Evolutionary conservation across 2,329 filamentous ascomycete species (phyloP).

Genomic region (Nannizzia gypsea): DNA sequence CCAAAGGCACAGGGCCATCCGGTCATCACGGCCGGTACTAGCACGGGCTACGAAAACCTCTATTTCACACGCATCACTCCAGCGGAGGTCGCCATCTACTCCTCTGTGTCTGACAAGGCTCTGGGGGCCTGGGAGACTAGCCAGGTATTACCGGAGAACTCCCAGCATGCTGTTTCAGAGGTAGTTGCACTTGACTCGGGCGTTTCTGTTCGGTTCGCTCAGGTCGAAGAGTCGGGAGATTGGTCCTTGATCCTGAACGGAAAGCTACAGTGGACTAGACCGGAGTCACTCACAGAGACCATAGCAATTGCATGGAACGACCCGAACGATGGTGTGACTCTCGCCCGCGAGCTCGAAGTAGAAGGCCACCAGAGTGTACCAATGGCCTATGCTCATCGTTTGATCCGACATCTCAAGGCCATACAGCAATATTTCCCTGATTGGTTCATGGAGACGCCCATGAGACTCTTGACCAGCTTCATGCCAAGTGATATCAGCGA

Average conservation of each 20-base stretch:
- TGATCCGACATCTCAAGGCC: conserved; percentile 70
- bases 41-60: conserved; percentile 65
- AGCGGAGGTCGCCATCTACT: conserved; percentile 60
- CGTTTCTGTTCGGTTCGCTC: conserved; percentile 67
- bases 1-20: conserved; percentile 45
- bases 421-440: conserved; percentile 58
- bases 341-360: conserved; percentile 70
- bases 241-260: conserved; percentile 81
- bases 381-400: conserved; percentile 75
- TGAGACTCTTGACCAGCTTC: conserved; percentile 54
- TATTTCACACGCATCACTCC: conserved; percentile 77
- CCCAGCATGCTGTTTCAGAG: conserved; percentile 64
- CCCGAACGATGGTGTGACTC: conserved; percentile 56
- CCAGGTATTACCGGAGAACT: conserved; percentile 32
- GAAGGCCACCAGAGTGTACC: conserved; percentile 74
- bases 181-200: conserved; percentile 61
- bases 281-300: conserved; percentile 70
- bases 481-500: conserved; percentile 44
- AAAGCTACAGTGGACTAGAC: conserved; percentile 63
- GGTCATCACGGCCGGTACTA: conserved; percentile 57
- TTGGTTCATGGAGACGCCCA: conserved; percentile 58
- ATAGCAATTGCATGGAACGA: conserved; percentile 72
- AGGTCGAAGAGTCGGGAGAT: conserved; percentile 54
- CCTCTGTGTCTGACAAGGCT: conserved; percentile 63
- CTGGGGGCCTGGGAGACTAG: conserved; percentile 62